phyloP scores from a whole-genome alignment of 768 basidiomycete genomes.

The Suillus weaverae region DNA sequence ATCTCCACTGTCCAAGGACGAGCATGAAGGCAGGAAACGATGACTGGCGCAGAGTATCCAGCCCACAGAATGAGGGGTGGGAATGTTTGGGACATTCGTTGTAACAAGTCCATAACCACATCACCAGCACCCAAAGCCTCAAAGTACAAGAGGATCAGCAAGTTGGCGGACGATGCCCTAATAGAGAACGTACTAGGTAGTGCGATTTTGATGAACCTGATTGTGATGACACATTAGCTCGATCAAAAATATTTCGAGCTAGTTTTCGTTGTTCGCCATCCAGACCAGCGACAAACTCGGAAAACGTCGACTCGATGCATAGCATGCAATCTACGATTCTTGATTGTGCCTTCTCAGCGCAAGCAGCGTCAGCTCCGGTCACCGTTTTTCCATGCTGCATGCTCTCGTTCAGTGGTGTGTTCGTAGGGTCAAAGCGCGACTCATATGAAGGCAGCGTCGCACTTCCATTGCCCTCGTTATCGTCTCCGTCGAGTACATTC shows the following conservation, averaged over 20 bases:
- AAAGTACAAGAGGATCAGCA: constrained; percentile 11
- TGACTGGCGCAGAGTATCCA: constrained; percentile 56
- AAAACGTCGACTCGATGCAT: constrained; percentile 28
- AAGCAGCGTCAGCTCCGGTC: constrained; percentile 49
- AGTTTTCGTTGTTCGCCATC: constrained; percentile 20
- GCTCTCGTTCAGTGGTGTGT: not conserved
- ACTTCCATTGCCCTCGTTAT: not conserved
- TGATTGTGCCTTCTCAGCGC: constrained; percentile 32
- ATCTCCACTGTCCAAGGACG: constrained; percentile 54
- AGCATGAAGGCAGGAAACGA: constrained; percentile 57
- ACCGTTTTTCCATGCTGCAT: constrained; percentile 45
- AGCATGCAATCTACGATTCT: constrained; percentile 34
- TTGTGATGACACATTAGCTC: constrained; percentile 16
- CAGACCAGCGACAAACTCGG: constrained; percentile 22
- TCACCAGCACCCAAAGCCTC: constrained; percentile 17
- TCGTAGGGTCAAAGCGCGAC: not conserved
- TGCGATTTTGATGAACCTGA: constrained; percentile 29
- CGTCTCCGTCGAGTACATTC: not conserved
- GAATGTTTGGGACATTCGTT: constrained; percentile 43
- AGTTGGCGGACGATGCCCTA: constrained; percentile 7
- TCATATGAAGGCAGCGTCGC: not conserved
- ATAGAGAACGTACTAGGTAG: constrained; percentile 31
- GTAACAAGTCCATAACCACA: constrained; percentile 34
- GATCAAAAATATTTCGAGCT: constrained; percentile 18
- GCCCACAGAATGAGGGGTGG: constrained; percentile 66